phyloP scores from a whole-genome alignment of 75 land plant species.

The Gnetum montanum region DNA sequence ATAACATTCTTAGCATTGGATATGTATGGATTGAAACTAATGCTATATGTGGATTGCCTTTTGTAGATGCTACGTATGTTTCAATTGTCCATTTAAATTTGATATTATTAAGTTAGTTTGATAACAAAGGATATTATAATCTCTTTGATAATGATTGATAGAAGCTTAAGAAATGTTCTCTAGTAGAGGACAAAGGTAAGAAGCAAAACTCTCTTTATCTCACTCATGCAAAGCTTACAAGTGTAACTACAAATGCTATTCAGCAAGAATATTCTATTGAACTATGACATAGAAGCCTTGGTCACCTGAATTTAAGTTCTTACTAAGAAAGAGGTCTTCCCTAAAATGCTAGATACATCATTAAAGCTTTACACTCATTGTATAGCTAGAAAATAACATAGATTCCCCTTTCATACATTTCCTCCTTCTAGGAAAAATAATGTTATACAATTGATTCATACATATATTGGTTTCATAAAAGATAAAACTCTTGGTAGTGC shows the following conservation, averaged over 20 bases:
- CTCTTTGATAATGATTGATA: not conserved
- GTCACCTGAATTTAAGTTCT: not conserved
- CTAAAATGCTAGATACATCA: not conserved
- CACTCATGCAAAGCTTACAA: not conserved
- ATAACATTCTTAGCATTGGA: too few relatives aligned
- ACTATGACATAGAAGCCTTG: not conserved
- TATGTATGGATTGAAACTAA: not conserved
- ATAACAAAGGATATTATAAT: not conserved
- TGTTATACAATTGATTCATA: not conserved
- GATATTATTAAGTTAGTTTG: not conserved
- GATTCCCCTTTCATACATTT: not conserved
- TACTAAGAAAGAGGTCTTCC: not conserved
- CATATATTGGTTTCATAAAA: not conserved
- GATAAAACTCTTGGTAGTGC: not conserved
- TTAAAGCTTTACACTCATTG: not conserved
- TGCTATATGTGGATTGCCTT: not conserved
- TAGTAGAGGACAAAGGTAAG: not conserved
- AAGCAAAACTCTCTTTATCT: not conserved
- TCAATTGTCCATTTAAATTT: not conserved
- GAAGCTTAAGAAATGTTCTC: not conserved
- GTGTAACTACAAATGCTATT: not conserved
- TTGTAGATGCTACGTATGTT: not conserved
- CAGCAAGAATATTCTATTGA: not conserved
- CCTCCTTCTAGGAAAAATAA: not conserved
- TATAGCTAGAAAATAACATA: not conserved